Evolutionary conservation across 2,329 filamentous ascomycete species (phyloP).

Genomic region (Exophiala sp.): DNA sequence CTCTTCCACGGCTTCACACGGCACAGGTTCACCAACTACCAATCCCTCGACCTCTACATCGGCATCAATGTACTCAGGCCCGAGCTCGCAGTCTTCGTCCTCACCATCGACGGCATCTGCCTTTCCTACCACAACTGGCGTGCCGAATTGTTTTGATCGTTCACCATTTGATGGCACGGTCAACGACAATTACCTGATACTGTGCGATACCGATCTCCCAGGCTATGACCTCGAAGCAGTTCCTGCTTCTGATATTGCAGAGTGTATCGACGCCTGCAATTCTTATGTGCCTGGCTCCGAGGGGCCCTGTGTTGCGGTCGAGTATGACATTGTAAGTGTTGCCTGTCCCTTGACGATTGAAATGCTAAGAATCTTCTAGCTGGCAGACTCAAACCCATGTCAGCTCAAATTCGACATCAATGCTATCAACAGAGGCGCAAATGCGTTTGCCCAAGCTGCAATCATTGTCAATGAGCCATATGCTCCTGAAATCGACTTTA

Average conservation of each 20-base stretch:
- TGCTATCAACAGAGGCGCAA: conserved; percentile 14
- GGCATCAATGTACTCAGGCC: not conserved
- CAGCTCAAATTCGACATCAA: conserved; percentile 17
- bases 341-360: not conserved
- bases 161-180: conserved; percentile 20
- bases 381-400: conserved; percentile 13
- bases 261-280: conserved; percentile 19
- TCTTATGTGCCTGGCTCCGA: conserved; percentile 13
- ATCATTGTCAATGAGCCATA: conserved; percentile 21
- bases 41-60: not conserved
- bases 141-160: conserved; percentile 21
- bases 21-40: not conserved
- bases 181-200: conserved; percentile 19
- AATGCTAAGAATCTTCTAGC: conserved; percentile 5
- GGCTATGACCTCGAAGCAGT: conserved; percentile 16
- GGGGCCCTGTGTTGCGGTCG: conserved; percentile 17
- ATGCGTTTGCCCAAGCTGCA: conserved; percentile 17
- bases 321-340: conserved; percentile 20
- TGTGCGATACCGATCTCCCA: conserved; percentile 20
- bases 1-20: not conserved
- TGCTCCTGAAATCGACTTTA: conserved; percentile 13
- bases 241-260: conserved; percentile 16
- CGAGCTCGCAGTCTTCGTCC: not conserved
- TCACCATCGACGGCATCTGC: not conserved
- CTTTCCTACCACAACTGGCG: conserved; percentile 11